Conservation (phyloP, 257 asterid species). For the Lavandula angustifolia region DNA sequence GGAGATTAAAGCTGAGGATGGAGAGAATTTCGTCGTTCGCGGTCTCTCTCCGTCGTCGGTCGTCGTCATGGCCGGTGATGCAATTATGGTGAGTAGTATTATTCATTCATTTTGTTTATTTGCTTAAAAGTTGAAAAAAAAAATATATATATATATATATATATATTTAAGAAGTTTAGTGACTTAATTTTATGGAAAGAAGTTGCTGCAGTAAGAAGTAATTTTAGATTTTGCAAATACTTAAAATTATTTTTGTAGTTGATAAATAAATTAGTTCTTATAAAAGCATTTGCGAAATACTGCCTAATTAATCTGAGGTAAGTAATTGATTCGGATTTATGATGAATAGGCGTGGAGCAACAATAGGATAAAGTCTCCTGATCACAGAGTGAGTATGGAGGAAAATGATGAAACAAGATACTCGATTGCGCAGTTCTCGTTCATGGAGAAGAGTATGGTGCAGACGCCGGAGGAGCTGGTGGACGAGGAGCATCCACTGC, state of each 20-base stretch:
- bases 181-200: too few species aligned
- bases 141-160: too few species aligned
- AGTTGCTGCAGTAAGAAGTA: too few species aligned
- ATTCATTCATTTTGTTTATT: too few species aligned
- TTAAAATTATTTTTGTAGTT: too few species aligned
- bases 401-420: constrained; percentile 53
- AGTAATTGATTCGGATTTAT: too few species aligned
- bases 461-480: constrained; percentile 60
- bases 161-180: too few species aligned
- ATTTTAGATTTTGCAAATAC: too few species aligned
- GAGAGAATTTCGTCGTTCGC: constrained; percentile 60
- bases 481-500: constrained; percentile 55
- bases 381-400: constrained; percentile 61
- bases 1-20: constrained; percentile 64
- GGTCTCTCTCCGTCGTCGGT: constrained; percentile 52
- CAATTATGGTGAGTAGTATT: constrained; percentile 50
- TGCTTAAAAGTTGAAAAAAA: too few species aligned
- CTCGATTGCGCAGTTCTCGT: constrained; percentile 71
- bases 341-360: constrained; percentile 73
- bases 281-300: too few species aligned
- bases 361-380: constrained; percentile 58
- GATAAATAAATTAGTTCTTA: too few species aligned
- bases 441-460: constrained; percentile 49
- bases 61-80: constrained; percentile 86
- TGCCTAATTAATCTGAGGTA: too few species aligned